A percentile compares a stretch with the other conserved stretches of the same genome.
phyloP scores from a whole-genome alignment of 2,329 filamentous ascomycete genomes.

The Cytospora leucostoma region DNA sequence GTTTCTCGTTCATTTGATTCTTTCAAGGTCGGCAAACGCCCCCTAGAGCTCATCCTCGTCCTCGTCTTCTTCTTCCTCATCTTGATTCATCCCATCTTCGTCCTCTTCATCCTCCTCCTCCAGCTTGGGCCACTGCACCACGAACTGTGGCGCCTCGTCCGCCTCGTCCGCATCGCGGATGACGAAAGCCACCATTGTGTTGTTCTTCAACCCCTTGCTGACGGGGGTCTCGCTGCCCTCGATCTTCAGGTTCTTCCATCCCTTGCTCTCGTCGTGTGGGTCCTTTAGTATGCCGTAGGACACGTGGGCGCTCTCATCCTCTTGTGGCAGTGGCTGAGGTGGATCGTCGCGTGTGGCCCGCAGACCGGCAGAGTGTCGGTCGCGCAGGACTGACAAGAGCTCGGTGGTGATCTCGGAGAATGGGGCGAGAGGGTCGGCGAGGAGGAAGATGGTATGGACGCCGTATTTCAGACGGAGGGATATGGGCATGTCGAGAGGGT shows the following conservation, averaged over 20 bases:
- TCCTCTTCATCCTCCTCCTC: conserved; percentile 46
- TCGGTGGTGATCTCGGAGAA: conserved; percentile 59
- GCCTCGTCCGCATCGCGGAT: conserved; percentile 43
- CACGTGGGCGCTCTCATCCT: conserved; percentile 45
- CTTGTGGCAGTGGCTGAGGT: conserved; percentile 43
- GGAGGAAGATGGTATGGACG: conserved; percentile 69
- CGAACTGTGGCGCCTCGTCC: conserved; percentile 43
- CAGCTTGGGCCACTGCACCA: conserved; percentile 47
- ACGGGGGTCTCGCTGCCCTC: conserved; percentile 43
- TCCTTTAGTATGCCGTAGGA: conserved; percentile 50
- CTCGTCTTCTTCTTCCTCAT: conserved; percentile 8
- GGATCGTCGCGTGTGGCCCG: conserved; percentile 36
- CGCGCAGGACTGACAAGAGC: conserved; percentile 59
- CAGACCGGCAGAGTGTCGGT: conserved; percentile 58
- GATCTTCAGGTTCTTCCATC: conserved; percentile 52
- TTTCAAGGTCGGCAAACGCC: too few species aligned
- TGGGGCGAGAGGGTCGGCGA: conserved; percentile 59
- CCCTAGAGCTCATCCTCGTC: conserved; percentile 18
- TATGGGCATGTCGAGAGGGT: conserved; percentile 48
- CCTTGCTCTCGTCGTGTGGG: conserved; percentile 47
- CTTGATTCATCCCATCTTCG: conserved; percentile 29
- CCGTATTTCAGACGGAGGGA: conserved; percentile 75
- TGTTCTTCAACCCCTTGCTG: conserved; percentile 48
- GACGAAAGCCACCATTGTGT: conserved; percentile 52
- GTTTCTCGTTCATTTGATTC: not conserved